Conservation (phyloP, 1,139 yeast genomes). For the Suhomyces guaymorum region DNA sequence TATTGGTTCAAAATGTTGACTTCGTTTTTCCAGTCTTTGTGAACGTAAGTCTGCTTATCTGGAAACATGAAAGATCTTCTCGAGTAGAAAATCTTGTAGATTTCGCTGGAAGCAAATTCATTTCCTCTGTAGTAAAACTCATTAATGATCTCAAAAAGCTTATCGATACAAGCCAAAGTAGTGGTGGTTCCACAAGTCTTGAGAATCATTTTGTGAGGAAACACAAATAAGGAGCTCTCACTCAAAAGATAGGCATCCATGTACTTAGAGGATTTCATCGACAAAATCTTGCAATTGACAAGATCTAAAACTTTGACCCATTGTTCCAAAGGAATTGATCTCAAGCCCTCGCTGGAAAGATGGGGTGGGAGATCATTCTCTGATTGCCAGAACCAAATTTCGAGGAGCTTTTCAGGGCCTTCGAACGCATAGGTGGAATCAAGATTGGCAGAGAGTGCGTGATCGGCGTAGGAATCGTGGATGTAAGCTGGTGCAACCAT, state of each 20-base stretch:
- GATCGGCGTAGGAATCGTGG: conserved; percentile 64
- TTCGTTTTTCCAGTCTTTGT: conserved; percentile 83
- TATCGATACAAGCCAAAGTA: conserved; percentile 73
- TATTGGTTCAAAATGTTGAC: conserved; percentile 63
- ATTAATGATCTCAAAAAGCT: conserved; percentile 56
- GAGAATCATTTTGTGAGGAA: conserved; percentile 77
- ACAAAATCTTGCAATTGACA: conserved; percentile 86
- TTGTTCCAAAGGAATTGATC: conserved; percentile 61
- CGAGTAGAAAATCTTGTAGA: conserved; percentile 80
- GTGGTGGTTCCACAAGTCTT: conserved; percentile 98
- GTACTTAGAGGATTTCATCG: conserved; percentile 64
- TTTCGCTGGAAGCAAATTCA: conserved; percentile 30
- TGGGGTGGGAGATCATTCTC: conserved; percentile 39
- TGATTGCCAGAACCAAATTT: conserved; percentile 75
- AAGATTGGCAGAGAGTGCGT: conserved; percentile 71
- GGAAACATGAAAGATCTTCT: conserved; percentile 95
- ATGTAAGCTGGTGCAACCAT: conserved; percentile 50
- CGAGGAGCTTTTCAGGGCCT: conserved; percentile 94
- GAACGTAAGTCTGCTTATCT: conserved; percentile 76
- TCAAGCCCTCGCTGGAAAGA: conserved; percentile 47
- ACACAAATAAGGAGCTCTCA: conserved; percentile 89
- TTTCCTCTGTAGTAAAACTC: conserved; percentile 18
- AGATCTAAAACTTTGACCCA: conserved; percentile 78
- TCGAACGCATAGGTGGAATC: conserved; percentile 93
- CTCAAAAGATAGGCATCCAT: conserved; percentile 86